These are phyloP conservation scores for Endothia cerciana DNA, from an alignment of 2,329 filamentous ascomycete species.

Conservation along the genomic window DNA sequence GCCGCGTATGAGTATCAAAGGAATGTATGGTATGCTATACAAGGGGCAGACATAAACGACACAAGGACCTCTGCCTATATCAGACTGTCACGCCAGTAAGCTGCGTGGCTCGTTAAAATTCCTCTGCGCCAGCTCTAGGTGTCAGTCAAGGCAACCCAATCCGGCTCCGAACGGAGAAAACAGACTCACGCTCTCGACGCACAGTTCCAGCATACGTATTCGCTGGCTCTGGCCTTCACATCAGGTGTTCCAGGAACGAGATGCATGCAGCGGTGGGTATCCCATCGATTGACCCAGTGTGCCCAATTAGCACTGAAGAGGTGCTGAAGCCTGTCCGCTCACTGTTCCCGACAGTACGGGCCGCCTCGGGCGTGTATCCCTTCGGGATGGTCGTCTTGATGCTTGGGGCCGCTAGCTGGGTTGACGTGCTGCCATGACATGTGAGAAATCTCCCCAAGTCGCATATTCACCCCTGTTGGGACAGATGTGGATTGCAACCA, in stretches of 20 bases:
- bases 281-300: no score
- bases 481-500: no score
- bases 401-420: not conserved
- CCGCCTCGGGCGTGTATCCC: not conserved
- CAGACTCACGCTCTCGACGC: not conserved
- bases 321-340: not conserved
- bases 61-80: not conserved
- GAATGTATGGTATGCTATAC: not conserved
- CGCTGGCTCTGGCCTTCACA: no score
- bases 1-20: not conserved
- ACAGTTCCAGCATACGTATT: no score
- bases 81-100: not conserved
- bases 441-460: no score
- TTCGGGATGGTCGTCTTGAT: not conserved
- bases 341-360: conserved; percentile 1
- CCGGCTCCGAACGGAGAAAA: not conserved
- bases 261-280: no score
- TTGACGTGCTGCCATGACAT: no score
- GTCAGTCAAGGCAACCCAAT: not conserved
- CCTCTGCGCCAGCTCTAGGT: not conserved
- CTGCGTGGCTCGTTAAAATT: not conserved
- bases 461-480: no score
- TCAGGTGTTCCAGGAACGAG: no score
- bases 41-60: not conserved
- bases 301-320: not conserved